Percentiles rank a stretch among this genome's conserved stretches.
phyloP scores from a whole-genome alignment of 148 eudicot genomes.

The Fagopyrum esculentum region DNA sequence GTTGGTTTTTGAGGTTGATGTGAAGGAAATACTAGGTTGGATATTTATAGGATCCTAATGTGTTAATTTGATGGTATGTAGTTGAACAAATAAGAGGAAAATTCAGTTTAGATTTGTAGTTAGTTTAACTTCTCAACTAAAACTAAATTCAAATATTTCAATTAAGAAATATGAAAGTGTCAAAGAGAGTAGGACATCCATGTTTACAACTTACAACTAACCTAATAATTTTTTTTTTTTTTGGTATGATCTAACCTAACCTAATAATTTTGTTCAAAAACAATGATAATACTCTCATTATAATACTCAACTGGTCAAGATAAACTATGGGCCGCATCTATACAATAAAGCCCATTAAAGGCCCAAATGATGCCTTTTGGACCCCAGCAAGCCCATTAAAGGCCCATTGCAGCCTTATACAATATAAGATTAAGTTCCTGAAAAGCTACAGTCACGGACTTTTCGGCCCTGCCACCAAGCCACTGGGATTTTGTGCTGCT shows the following conservation, averaged over 20 bases:
- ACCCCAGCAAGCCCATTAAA: too few relatives aligned
- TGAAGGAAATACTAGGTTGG: background rate
- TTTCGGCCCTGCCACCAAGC: too few relatives aligned
- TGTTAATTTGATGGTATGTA: constrained; percentile 14
- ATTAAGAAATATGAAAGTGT: background rate
- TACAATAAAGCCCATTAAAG: constrained; percentile 19
- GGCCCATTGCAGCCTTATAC: too few relatives aligned
- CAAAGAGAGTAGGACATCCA: too few relatives aligned
- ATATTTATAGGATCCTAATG: background rate
- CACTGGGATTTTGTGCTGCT: background rate
- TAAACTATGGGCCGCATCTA: background rate
- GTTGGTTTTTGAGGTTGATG: background rate
- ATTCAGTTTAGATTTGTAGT: background rate
- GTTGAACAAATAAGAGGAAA: constrained; percentile 8
- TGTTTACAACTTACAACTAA: too few relatives aligned
- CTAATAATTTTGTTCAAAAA: background rate
- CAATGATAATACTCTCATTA: background rate
- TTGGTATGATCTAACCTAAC: too few relatives aligned
- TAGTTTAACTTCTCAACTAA: constrained; percentile 20
- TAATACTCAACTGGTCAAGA: background rate
- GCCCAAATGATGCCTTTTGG: constrained; percentile 1
- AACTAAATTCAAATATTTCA: background rate
- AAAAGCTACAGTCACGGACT: too few relatives aligned
- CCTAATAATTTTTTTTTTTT: too few relatives aligned
- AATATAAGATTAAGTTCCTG: too few relatives aligned